Base-by-base conservation (phyloP, 768 basidiomycete genomes). In the Goffeauzyma gilvescens region DNA sequence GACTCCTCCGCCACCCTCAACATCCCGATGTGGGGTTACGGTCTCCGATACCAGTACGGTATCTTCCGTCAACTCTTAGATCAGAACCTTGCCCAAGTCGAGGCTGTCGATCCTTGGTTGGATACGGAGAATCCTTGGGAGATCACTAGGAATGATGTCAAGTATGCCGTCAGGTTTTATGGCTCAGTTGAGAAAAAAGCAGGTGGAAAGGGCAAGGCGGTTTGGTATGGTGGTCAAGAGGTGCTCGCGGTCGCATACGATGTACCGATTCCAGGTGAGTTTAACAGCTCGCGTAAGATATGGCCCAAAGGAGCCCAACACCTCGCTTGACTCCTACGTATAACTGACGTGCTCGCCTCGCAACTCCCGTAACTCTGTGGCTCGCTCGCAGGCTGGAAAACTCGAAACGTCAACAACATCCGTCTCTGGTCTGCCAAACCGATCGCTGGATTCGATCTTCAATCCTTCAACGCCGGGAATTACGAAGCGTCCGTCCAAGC, bases 381-480 rank as follows among this genome's bases (percentile, higher is more conserved):
- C 34, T 36, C 12, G 22, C 4, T 5, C 34, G 4, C 18, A 21
- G 13, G 4, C 4, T 17, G 17, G 37, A 38, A 38, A 23, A 38
- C 37, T 31, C 72, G 71, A 64, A 86, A 78, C 49, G 86, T 83
- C 38, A 89, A 90, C 68, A 95, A 93, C 65, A 67, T 95, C 52
- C 70, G 69, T 21, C 51, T 70, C 4, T 71, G 68, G 68, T 55
- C 42, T 10, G 58, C 63, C 76, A 42, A 83, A 77, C 83, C 83
- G 71, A 53, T 57, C 24, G n/a, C 43, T 6, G 49, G 51, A 1
- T 54, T 54, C 28, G 53, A 54, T 36, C 33, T 54, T 12, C 32
- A 86, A 62, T 81, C 80, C 34, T 96, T 95, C 75, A 96, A 96
- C 59, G 84, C 85, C 47, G 90, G 90, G 32, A 78, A 90, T 64